These are phyloP conservation scores for Erodium trifolium DNA, from an alignment of 441 rosid genomes.

Conservation along the genomic window DNA sequence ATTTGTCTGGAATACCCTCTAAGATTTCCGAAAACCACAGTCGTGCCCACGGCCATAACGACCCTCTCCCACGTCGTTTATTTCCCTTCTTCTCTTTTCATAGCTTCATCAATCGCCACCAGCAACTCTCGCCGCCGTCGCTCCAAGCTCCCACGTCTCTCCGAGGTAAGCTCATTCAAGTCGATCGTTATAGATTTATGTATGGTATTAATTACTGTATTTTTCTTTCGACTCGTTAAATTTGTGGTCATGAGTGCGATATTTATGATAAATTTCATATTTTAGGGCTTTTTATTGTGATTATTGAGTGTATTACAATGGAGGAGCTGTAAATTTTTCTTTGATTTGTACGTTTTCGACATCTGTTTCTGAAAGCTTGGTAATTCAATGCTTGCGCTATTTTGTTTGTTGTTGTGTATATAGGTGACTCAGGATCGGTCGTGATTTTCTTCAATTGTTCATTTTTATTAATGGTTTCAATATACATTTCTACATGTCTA, in stretches of 20 bases:
- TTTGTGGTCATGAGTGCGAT: neutral
- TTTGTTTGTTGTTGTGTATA: neutral
- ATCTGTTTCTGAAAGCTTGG: neutral
- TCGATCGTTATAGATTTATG: neutral
- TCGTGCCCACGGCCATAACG: no score
- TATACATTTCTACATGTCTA: no score
- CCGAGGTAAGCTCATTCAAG: neutral
- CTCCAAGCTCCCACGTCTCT: neutral
- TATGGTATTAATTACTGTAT: neutral
- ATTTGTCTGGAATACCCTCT: no score
- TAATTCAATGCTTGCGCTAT: neutral
- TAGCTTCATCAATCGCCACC: neutral
- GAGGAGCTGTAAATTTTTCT: neutral
- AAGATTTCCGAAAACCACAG: no score
- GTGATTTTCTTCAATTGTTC: no score
- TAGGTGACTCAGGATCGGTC: neutral
- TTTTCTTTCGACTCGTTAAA: no score
- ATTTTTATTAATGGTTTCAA: no score
- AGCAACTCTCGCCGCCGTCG: neutral
- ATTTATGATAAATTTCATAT: neutral
- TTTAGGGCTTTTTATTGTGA: neutral
- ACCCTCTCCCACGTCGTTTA: no score
- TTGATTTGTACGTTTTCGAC: neutral
- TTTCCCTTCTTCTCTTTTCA: no score
- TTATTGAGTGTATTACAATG: neutral